Evolutionary conservation across 371 early-diverging fungal species (phyloP), one percentile per base, ranked within the genome.

Genomic region (Capillidium heterosporum): DNA sequence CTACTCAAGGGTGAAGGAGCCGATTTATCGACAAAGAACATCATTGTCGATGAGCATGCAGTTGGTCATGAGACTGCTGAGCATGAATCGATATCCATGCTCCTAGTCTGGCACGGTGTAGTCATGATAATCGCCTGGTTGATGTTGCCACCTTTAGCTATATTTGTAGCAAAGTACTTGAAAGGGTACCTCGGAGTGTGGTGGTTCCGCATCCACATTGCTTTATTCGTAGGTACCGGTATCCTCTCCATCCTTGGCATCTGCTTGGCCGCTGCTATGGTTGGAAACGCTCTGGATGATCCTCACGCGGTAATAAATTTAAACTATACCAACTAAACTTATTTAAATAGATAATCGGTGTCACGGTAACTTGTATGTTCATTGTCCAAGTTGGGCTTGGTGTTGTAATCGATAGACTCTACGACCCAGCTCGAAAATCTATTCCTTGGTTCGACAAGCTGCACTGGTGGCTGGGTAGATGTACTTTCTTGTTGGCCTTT

Each of bases 61-160:
- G 4, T 13, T 35, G 35, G 13, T 7, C 7, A 13, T 35, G 35
- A 35, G 13, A 13, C 7, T 35, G 35, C 4, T 7, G 35, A 35
- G 35, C 35, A 35, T 35, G 13, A 35, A 7, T 10, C 43, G 5
- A 35, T 43, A 35, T 35, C 35, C 13, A 35, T 35, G 35, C 35
- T 35, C 23, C 13, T 23, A 13, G 27, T 52, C 11, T 52, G 35
- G 29, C 55, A 55, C 27, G 55, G 39, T 7, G 43, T 44, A 7
- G n/a, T 40, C 2, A 55, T 55, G 55, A 23, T 55, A 8, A 21
- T 55, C 43, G 55, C 55, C 13, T 55, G 55, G 55, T 26, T 55
- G 3, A 21, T 55, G 11, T 39, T 55, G 4, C 55, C 55, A 17
- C n/a, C 55, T 3, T 15, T 55, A 19, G 55, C 42, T 39, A 55